phyloP scores from a whole-genome alignment of 2,329 filamentous ascomycete species.

The Ophiostoma himal-ulmi region DNA sequence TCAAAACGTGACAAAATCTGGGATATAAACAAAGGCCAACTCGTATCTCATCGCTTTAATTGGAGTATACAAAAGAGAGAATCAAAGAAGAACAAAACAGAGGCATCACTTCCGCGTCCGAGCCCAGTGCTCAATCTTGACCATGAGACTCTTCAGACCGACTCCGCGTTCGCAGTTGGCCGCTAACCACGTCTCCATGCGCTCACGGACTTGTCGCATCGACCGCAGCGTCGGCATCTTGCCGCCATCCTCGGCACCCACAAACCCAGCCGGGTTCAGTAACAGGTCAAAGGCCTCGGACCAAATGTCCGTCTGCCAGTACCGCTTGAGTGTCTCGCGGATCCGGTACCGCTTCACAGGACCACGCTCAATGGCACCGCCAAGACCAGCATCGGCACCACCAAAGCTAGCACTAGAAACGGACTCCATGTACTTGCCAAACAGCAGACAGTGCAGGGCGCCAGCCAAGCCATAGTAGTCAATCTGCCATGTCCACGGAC shows the following conservation, averaged over 20 bases:
- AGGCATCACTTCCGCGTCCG: constrained; percentile 32
- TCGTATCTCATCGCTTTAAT: background rate
- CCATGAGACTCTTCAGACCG: constrained; percentile 63
- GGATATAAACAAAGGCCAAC: constrained; percentile 17
- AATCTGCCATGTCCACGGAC: constrained; percentile 96
- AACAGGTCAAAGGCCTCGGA: constrained; percentile 72
- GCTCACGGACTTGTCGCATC: constrained; percentile 62
- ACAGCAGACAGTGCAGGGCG: constrained; percentile 80
- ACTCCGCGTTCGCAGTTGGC: constrained; percentile 75
- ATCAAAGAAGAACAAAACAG: background rate
- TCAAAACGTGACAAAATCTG: background rate
- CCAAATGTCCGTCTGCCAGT: constrained; percentile 97
- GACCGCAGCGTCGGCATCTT: constrained; percentile 67
- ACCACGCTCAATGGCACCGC: constrained; percentile 37
- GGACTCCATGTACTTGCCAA: constrained; percentile 92
- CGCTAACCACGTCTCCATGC: constrained; percentile 80
- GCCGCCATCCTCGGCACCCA: constrained; percentile 51
- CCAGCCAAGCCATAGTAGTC: constrained; percentile 93
- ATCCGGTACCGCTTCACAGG: constrained; percentile 66
- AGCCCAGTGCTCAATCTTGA: constrained; percentile 53
- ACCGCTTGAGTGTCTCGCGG: constrained; percentile 78
- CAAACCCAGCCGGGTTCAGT: constrained; percentile 69
- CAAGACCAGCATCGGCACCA: constrained; percentile 29
- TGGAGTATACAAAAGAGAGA: constrained; percentile 3
- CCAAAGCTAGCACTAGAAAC: constrained; percentile 45